Evolutionary conservation across 2,329 filamentous ascomycete species (phyloP), one percentile per base, ranked within the genome.

Genomic region (Trichoderma polysporum): DNA sequence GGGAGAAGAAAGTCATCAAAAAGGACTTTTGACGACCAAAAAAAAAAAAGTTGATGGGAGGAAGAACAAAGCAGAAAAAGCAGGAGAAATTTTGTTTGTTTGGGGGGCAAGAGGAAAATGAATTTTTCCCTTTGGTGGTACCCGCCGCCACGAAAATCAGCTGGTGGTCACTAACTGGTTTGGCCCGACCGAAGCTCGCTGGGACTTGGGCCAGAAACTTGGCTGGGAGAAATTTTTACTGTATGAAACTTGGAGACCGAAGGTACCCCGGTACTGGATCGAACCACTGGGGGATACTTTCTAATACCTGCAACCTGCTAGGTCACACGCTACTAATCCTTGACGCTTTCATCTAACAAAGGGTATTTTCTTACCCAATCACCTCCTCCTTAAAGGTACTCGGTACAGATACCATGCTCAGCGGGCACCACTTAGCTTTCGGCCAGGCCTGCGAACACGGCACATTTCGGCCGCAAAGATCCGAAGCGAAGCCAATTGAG

Each of bases 61-160:
- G 27, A n/a, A 13, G 35, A 2, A 25, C 4, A 27, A 27, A 19
- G 22, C 8, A 39, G 8, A 33, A 35, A 41, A 12, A 35, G 37
- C n/a, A 33, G 39, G 45, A n/a, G 58, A 54, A 54, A 9, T 31
- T 31, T 35, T 15, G n/a, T 39, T 41, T 39, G 59, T 15, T 31
- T 35, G 9, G n/a, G 22, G 12, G 41, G 27, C 22, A 45, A 17
- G 31, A 47, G 27, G 31, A 27, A 60, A 50, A 60, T n/a, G 35
- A 60, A 66, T 35, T 60, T 66, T 60, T 35, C 56, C 56, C 52
- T 45, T 25, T 66, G 22, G 53, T 37, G 54, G 63, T 52, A 45
- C 47, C 63, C 54, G 63, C 63, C 63, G 63, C 63, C 54, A 66
- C 54, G 17, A 60, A 39, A 33, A 60, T 27, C 45, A 66, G 63